Percentiles rank a stretch among this genome's conserved stretches.
Evolutionary conservation across 495 filamentous ascomycete genomes (phyloP).

Genomic region (Trichoderma erinaceum): DNA sequence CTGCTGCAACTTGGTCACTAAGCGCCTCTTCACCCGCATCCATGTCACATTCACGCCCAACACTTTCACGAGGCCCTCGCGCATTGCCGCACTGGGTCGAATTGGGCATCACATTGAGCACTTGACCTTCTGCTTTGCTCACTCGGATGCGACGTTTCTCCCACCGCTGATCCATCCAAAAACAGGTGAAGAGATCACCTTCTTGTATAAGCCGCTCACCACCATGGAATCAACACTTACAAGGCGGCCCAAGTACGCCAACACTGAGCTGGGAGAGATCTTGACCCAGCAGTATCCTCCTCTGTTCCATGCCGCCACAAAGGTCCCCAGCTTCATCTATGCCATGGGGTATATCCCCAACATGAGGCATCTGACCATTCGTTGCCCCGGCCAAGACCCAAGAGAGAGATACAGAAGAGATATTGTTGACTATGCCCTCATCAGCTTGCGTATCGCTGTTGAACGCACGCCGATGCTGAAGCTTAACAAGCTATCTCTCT

Average conservation of each 20-base stretch:
- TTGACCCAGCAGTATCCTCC: conserved; percentile 75
- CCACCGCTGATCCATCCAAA: conserved; percentile 65
- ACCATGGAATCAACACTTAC: conserved; percentile 40
- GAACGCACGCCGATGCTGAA: conserved; percentile 56
- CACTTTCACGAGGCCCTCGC: conserved; percentile 61
- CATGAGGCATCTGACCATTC: conserved; percentile 62
- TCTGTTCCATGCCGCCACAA: conserved; percentile 78
- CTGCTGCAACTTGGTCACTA: conserved; percentile 47
- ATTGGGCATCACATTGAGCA: conserved; percentile 67
- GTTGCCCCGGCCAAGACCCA: conserved; percentile 62
- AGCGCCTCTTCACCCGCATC: conserved; percentile 47
- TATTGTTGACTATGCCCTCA: conserved; percentile 75
- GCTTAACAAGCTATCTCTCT: conserved; percentile 58
- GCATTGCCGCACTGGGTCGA: conserved; percentile 61
- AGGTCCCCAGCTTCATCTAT: conserved; percentile 68
- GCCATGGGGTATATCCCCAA: conserved; percentile 57
- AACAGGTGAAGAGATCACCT: conserved; percentile 64
- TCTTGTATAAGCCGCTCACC: conserved; percentile 67
- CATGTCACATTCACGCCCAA: conserved; percentile 60
- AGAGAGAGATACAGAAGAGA: conserved; percentile 62
- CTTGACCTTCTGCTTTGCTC: conserved; percentile 63
- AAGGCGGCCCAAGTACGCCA: conserved; percentile 55
- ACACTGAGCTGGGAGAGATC: conserved; percentile 57
- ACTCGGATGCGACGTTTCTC: conserved; percentile 64
- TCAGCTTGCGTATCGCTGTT: conserved; percentile 68